Evolutionary conservation across 495 filamentous ascomycete species (phyloP).

Genomic region (Aspergillus affinis): DNA sequence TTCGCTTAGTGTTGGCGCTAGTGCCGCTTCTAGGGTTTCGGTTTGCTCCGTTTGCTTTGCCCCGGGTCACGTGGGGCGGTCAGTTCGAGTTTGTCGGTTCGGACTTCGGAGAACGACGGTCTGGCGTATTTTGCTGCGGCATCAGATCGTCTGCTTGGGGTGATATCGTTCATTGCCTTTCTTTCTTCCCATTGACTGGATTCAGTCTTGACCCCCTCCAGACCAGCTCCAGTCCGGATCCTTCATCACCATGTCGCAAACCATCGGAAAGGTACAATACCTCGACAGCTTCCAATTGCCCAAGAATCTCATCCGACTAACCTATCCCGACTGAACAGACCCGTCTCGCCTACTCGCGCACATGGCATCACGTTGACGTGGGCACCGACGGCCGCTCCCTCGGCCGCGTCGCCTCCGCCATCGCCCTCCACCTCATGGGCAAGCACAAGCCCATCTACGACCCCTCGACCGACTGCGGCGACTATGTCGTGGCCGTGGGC

Average conservation of each 20-base stretch:
- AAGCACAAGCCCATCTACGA: conserved; percentile 99
- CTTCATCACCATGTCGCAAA: conserved; percentile 41
- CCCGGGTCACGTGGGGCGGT: conserved; percentile 13
- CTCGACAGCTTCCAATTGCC: background rate
- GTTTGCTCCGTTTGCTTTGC: conserved; percentile 26
- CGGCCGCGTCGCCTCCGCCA: conserved; percentile 86
- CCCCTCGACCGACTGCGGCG: conserved; percentile 93
- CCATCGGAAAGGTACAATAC: conserved; percentile 44
- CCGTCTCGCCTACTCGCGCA: conserved; percentile 89
- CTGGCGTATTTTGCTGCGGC: too few relatives aligned
- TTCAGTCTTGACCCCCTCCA: too few relatives aligned
- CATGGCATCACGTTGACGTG: conserved; percentile 89
- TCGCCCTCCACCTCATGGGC: conserved; percentile 92
- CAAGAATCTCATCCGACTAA: background rate
- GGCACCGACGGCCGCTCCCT: conserved; percentile 56
- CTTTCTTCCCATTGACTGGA: background rate
- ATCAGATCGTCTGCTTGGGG: background rate
- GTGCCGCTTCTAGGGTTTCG: conserved; percentile 18
- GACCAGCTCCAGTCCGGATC: background rate
- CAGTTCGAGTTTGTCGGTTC: background rate
- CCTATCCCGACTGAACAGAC: conserved; percentile 55
- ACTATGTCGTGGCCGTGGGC: conserved; percentile 93
- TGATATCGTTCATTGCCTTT: background rate
- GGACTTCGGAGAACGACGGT: background rate
- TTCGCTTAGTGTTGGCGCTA: conserved; percentile 46